Evolutionary conservation across 345 rosid genomes (phyloP).

Genomic region (Erodium maritimum): DNA sequence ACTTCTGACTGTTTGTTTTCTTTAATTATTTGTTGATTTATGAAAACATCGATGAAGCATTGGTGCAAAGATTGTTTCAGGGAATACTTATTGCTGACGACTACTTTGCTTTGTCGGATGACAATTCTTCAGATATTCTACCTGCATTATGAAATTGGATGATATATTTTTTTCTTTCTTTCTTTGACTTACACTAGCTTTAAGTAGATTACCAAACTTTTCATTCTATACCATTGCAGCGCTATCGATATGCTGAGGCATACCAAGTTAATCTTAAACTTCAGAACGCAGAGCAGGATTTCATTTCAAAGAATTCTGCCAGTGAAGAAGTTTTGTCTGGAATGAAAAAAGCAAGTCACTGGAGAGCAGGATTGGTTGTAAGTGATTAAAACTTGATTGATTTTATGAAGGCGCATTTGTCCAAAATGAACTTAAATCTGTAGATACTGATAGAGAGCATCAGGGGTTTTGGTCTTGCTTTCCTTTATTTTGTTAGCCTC

Average conservation of each 20-base stretch:
- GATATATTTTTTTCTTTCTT: too few species aligned
- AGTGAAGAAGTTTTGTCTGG: conserved; percentile 43
- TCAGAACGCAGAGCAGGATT: conserved; percentile 54
- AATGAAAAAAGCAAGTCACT: conserved; percentile 54
- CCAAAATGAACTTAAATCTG: background rate
- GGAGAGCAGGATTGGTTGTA: conserved; percentile 70
- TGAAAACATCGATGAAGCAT: too few species aligned
- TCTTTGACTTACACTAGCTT: too few species aligned
- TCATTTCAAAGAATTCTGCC: conserved; percentile 24
- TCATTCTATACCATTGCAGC: conserved; percentile 36
- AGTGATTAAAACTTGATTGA: conserved; percentile 23
- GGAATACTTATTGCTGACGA: too few species aligned
- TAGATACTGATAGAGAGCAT: background rate
- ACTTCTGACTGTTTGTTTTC: too few species aligned
- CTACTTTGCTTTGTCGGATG: too few species aligned
- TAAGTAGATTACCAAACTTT: too few species aligned
- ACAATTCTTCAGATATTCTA: too few species aligned
- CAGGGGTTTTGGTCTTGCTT: background rate
- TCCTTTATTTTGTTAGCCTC: too few species aligned
- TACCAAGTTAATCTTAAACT: conserved; percentile 60
- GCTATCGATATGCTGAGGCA: conserved; percentile 80
- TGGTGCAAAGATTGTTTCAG: too few species aligned
- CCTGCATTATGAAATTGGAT: too few species aligned
- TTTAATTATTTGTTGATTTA: too few species aligned
- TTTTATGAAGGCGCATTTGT: background rate